Evolutionary conservation across 371 early-diverging fungal species (phyloP).

Genomic region (Circinella minor): DNA sequence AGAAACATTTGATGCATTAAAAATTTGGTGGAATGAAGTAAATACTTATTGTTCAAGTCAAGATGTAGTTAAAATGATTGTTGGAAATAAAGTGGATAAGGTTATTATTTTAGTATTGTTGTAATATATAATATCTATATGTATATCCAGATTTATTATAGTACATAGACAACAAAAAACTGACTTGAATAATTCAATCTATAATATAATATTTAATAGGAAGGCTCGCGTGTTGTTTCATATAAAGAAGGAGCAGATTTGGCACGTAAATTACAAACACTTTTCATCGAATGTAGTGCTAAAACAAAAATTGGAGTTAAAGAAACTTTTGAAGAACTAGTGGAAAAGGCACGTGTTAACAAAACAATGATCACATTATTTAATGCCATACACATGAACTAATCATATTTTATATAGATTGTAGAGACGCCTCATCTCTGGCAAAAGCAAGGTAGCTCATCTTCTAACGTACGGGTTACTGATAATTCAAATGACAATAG

Average conservation of each 20-base stretch:
- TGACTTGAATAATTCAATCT: too few species aligned
- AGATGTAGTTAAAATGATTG: slow-evolving; percentile 94
- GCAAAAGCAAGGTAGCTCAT: slow-evolving; percentile 64
- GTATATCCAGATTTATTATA: too few species aligned
- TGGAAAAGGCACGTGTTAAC: slow-evolving; percentile 69
- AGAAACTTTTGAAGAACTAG: slow-evolving; percentile 90
- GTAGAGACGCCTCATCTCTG: slow-evolving; percentile 80
- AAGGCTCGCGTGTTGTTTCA: slow-evolving; percentile 79
- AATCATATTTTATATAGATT: slow-evolving; percentile 44
- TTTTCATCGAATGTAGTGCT: slow-evolving; percentile 96
- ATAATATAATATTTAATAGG: slow-evolving; percentile 44
- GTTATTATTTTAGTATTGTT: slow-evolving; percentile 36
- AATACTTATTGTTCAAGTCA: slow-evolving; percentile 88
- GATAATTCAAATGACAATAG: background rate
- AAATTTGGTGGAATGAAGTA: slow-evolving; percentile 94
- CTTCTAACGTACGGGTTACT: slow-evolving; percentile 34
- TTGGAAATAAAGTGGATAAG: slow-evolving; percentile 98
- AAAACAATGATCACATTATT: slow-evolving; percentile 18
- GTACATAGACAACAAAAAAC: too few species aligned
- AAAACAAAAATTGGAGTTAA: slow-evolving; percentile 89
- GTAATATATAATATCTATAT: too few species aligned
- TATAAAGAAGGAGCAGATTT: slow-evolving; percentile 89
- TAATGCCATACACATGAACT: slow-evolving; percentile 4
- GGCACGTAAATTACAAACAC: slow-evolving; percentile 82
- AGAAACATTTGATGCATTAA: slow-evolving; percentile 90